Percentiles rank a stretch among this genome's conserved stretches.
These are phyloP conservation scores for Sarocladium oryzae DNA, from an alignment of 2,329 filamentous ascomycete species.

Conservation along the genomic window DNA sequence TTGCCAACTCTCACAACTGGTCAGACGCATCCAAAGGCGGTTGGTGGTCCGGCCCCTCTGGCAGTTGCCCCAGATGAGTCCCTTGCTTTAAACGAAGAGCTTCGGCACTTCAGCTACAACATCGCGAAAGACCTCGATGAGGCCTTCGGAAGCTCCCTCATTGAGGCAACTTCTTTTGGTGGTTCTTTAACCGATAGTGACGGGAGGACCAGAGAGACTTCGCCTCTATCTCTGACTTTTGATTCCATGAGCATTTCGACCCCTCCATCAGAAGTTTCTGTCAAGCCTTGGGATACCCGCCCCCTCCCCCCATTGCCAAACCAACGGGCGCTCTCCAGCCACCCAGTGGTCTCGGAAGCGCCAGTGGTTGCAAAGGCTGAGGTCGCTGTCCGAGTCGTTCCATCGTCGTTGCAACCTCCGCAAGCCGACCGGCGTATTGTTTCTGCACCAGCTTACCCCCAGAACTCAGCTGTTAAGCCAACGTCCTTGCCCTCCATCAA, in stretches of 20 bases:
- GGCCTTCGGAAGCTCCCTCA: constrained; percentile 69
- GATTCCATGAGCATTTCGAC: constrained; percentile 23
- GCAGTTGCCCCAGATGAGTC: constrained; percentile 20
- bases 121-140: constrained; percentile 88
- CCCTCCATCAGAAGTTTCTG: constrained; percentile 21
- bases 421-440: constrained; percentile 39
- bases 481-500: constrained; percentile 42
- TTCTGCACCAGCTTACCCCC: constrained; percentile 44
- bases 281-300: constrained; percentile 37
- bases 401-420: constrained; percentile 10
- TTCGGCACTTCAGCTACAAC: constrained; percentile 75
- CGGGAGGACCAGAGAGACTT: constrained; percentile 27
- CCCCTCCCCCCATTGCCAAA: constrained; percentile 45
- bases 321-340: constrained; percentile 8
- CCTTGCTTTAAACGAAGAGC: constrained; percentile 60
- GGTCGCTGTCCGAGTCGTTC: not conserved
- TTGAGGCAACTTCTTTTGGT: constrained; percentile 31
- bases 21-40: constrained; percentile 18
- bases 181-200: constrained; percentile 27
- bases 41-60: constrained; percentile 13
- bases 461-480: constrained; percentile 27
- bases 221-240: constrained; percentile 36
- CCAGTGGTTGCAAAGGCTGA: not conserved
- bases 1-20: constrained; percentile 19
- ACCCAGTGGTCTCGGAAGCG: not conserved